Evolutionary conservation across 257 asterid genomes (phyloP), one percentile per base, ranked within the genome.

Genomic region (Solanum virginianum): DNA sequence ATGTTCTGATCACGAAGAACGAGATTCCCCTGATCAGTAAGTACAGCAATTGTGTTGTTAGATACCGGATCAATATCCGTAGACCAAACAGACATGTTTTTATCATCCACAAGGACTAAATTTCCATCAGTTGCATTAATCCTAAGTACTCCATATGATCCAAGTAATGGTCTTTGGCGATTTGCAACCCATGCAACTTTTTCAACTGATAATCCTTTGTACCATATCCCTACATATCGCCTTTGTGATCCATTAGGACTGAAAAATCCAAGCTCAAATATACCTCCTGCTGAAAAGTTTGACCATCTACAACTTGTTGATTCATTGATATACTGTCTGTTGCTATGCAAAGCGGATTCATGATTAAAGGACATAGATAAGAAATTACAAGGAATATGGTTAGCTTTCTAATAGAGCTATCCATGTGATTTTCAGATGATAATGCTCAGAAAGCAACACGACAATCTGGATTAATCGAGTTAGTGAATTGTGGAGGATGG

Each of bases 161-260:
- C 87, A 49, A 29, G 29, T 17, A 80, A 8, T 8, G 84, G 80
- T 16, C 20, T 65, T 36, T 80, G 60, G 5, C 49, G 57, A 55
- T 85, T 85, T 43, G 87, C 80, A 24, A 85, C 84, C 87, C 87
- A 65, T 49, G 56, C 32, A 63, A 85, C 81, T 36, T 66, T 85
- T 57, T 65, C 86, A 56, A 24, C 39, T 55, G 66, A 72, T 60
- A 36, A 26, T 77, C 60, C 63, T n/a, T 55, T 60, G 39, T 60
- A 85, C 84, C 79, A 80, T 51, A 80, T 56, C 29, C 87, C 84
- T 0, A 80, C 84, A 36, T 60, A 85, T 85, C 81, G n/a, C 15
- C 57, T 12, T 79, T 8, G 5, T 36, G 57, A 80, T 80, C 84
- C 57, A 57, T 51, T 29, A 24, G 70, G 87, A 79, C 80, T 85